phyloP scores from a whole-genome alignment of 352 stramenopile genomes.

The Globisporangium emineosum region DNA sequence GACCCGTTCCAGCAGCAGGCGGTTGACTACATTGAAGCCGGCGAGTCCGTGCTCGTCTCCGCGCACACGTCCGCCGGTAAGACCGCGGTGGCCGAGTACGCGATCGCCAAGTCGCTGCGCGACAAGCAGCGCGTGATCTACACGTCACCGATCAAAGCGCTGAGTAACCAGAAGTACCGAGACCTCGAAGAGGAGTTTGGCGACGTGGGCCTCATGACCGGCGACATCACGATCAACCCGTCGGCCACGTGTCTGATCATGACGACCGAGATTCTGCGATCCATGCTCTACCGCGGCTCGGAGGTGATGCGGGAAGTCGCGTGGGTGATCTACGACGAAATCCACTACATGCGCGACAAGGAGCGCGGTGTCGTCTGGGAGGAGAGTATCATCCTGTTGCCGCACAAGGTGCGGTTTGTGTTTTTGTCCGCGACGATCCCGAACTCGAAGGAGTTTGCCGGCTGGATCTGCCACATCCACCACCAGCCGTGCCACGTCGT shows the following conservation, averaged over 20 bases:
- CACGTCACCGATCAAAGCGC: conserved; percentile 99
- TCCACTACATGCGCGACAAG: conserved; percentile 99
- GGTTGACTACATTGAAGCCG: conserved; percentile 94
- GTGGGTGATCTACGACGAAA: conserved; percentile 99
- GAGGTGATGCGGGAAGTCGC: conserved; percentile 99
- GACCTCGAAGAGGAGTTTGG: conserved; percentile 94
- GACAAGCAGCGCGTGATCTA: conserved; percentile 96
- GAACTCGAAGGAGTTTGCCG: conserved; percentile 96
- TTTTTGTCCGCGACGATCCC: conserved; percentile 99
- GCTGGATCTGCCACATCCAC: conserved; percentile 99
- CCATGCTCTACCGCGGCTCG: conserved; percentile 98
- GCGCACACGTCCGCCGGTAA: conserved; percentile 98
- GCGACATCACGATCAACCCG: conserved; percentile 99
- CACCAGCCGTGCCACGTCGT: conserved; percentile 99
- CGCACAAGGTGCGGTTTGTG: conserved; percentile 98
- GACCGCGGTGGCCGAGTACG: conserved; percentile 97
- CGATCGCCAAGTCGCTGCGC: conserved; percentile 96
- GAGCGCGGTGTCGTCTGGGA: conserved; percentile 98
- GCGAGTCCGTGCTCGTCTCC: conserved; percentile 98
- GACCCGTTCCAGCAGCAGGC: conserved; percentile 98
- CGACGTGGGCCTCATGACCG: conserved; percentile 99
- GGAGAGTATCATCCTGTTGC: conserved; percentile 98
- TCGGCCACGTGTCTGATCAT: conserved; percentile 97
- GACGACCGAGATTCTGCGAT: conserved; percentile 97
- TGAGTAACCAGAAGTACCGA: conserved; percentile 99